These are phyloP conservation scores for Marsdenia floribunda DNA, from an alignment of 257 asterid genomes.

Conservation along the genomic window DNA sequence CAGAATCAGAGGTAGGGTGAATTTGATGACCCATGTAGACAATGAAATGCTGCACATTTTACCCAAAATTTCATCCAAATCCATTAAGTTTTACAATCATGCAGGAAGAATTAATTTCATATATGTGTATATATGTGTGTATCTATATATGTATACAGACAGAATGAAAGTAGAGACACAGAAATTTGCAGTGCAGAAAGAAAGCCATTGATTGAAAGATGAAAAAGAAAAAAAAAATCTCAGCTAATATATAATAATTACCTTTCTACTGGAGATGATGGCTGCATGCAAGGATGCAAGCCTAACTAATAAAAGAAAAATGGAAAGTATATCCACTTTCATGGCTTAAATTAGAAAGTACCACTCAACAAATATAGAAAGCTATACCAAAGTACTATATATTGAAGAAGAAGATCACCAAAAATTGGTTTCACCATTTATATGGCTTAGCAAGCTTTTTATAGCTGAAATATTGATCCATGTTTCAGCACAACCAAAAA, in stretches of 20 bases:
- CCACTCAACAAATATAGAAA: neutral
- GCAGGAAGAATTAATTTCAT: too few species aligned
- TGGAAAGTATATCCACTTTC: constrained; percentile 9
- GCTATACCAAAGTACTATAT: too few species aligned
- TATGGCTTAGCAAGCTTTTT: neutral
- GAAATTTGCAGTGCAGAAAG: too few species aligned
- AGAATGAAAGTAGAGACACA: too few species aligned
- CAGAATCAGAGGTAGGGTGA: constrained; percentile 38
- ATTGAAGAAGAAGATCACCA: too few species aligned
- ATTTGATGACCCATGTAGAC: constrained; percentile 63
- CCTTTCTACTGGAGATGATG: constrained; percentile 30
- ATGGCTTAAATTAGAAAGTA: neutral
- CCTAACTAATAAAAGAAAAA: constrained; percentile 20
- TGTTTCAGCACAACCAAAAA: too few species aligned
- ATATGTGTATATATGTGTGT: too few species aligned
- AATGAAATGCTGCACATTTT: constrained; percentile 49
- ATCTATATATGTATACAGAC: neutral
- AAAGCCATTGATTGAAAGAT: neutral
- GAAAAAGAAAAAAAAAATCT: too few species aligned
- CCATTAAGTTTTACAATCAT: neutral
- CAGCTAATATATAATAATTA: constrained; percentile 6
- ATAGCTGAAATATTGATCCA: too few species aligned
- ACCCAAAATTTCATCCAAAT: constrained; percentile 1
- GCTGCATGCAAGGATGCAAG: constrained; percentile 28
- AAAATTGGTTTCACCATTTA: neutral